These are phyloP conservation scores for Chrysoporthe austroafricana DNA, from an alignment of 2,329 filamentous ascomycete species.

Conservation along the genomic window DNA sequence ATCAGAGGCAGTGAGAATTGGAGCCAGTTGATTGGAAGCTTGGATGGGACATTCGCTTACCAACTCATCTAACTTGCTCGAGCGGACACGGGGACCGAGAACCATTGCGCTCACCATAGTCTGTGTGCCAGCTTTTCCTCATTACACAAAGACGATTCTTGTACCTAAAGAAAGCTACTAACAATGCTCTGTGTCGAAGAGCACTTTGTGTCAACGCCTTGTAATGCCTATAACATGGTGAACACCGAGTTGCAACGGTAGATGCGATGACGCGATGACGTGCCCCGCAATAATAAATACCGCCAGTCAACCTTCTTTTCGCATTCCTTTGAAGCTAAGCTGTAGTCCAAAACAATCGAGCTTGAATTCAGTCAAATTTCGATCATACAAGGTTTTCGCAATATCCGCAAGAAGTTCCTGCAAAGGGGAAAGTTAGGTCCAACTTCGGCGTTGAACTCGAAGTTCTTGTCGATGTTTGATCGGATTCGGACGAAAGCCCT, in stretches of 20 bases:
- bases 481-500: neutral
- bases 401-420: neutral
- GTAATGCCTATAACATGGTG: neutral
- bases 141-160: too few relatives aligned
- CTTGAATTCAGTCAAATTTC: neutral
- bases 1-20: too few relatives aligned
- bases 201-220: too few relatives aligned
- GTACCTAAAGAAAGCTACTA: too few relatives aligned
- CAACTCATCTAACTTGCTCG: too few relatives aligned
- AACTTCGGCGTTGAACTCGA: constrained; percentile 12
- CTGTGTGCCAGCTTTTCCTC: too few relatives aligned
- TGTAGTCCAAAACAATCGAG: neutral
- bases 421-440: neutral
- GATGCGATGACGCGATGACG: neutral
- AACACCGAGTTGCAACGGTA: neutral
- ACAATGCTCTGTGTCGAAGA: too few relatives aligned
- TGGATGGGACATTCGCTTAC: too few relatives aligned
- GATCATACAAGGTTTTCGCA: neutral
- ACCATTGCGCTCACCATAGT: too few relatives aligned
- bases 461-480: neutral
- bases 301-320: neutral
- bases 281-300: neutral
- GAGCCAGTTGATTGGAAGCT: too few relatives aligned
- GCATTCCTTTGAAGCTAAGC: neutral
- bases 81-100: too few relatives aligned